A percentile compares a stretch with the other conserved stretches of the same genome.
phyloP scores from a whole-genome alignment of 306 rosid genomes.

The Castanea mollissima region DNA sequence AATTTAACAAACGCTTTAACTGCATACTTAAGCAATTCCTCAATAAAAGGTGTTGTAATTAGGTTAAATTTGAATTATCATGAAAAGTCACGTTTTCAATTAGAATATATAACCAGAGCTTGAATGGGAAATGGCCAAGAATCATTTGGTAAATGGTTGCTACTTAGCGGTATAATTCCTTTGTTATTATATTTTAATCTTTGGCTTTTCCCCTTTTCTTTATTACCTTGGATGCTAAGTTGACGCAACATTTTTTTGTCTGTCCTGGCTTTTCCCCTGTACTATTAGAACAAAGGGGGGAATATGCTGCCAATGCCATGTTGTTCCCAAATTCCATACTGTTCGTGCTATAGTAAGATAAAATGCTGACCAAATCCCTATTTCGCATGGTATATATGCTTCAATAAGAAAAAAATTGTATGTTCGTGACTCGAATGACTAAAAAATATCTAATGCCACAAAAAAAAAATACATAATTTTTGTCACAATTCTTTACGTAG shows the following conservation, averaged over 20 bases:
- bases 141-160: not conserved
- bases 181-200: not conserved
- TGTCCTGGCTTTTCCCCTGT: not conserved
- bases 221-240: conserved; percentile 26
- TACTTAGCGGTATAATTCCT: conserved; percentile 26
- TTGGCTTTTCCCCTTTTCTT: not conserved
- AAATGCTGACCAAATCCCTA: not conserved
- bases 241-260: conserved; percentile 32
- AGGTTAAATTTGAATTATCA: not conserved
- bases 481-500: too few relatives aligned
- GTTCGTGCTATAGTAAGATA: not conserved
- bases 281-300: not conserved
- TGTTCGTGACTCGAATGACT: too few relatives aligned
- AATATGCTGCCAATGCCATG: not conserved
- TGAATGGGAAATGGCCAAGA: conserved; percentile 26
- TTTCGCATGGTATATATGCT: too few relatives aligned
- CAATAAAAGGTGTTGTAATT: not conserved
- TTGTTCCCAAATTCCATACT: not conserved
- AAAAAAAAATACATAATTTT: too few relatives aligned
- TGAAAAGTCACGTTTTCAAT: not conserved
- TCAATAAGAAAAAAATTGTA: too few relatives aligned
- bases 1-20: too few relatives aligned
- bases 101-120: not conserved
- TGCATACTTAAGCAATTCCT: too few relatives aligned
- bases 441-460: too few relatives aligned